Base-by-base conservation (phyloP, 1,284 basidiomycete genomes). In the Boletus mariae region DNA sequence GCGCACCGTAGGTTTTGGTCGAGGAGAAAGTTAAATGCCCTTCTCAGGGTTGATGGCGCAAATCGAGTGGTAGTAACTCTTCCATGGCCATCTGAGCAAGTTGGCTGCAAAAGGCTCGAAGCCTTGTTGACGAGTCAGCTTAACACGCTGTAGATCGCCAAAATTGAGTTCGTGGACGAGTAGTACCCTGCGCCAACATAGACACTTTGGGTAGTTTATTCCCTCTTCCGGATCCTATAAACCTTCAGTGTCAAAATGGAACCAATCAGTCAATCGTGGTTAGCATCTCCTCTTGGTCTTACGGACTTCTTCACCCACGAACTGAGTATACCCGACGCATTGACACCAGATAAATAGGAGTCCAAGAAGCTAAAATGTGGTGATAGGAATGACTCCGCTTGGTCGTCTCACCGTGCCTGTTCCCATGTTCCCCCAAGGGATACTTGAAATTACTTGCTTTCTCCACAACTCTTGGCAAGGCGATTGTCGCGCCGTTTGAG, bases 401-500 rank as follows among this genome's bases (percentile, higher is more conserved):
- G 46, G n/a, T 7, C n/a, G 15, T 32, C 43, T 31, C 34, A 59
- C 57, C 68, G 57, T n/a, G n/a, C n/a, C n/a, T 58, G 49, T 59
- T 68, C 59, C 55, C 57, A 67, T 35, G 60, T 38, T 32, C 57
- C 55, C 32, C 29, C 59, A 47, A 17, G 47, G 57, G 13, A 64
- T 6, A 31, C 20, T 20, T 20, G 2, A 20, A 20, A 20, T 20
- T 20, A 20, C 10, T 25, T 12, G 2, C 51, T 41, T 67, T 65
- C 2, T 60, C 59, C 4, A 54, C 59, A 12, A 61, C 57, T 38
- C 25, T 52, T 42, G 17, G 62, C 53, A 15, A 61, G 8, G 43
- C 59, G 42, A 67, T 53, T 2, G 60, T 62, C 12, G 61, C 51
- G 20, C 59, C 63, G 61, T 63, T 50, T 65, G 62, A 29, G 58